A percentile compares a stretch with the other conserved stretches of the same genome.
Evolutionary conservation across 129 eudicot genomes (phyloP).

Genomic region (Heracleum sosnowskyi): DNA sequence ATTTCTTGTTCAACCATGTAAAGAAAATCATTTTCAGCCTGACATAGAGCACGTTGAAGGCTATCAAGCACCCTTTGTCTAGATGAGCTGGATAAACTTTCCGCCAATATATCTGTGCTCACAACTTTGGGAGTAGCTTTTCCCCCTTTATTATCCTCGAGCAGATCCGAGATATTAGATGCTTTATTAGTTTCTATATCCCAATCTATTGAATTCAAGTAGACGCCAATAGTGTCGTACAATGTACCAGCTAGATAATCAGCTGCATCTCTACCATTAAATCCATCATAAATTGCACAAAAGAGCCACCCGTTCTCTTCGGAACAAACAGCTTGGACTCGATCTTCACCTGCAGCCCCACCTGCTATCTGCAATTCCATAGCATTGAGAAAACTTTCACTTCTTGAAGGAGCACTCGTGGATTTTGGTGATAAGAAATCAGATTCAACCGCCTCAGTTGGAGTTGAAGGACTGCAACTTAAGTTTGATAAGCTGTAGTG

Average conservation of each 20-base stretch:
- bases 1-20: conserved; percentile 96
- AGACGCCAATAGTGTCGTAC: conserved; percentile 59
- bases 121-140: not conserved
- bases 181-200: conserved; percentile 33
- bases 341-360: conserved; percentile 97
- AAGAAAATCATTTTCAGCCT: conserved; percentile 77
- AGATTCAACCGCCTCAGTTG: conserved; percentile 40
- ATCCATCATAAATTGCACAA: conserved; percentile 86
- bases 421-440: conserved; percentile 53
- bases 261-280: conserved; percentile 96
- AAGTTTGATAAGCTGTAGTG: conserved; percentile 65
- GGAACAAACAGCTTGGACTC: conserved; percentile 94
- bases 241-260: conserved; percentile 91
- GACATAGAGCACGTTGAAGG: conserved; percentile 68
- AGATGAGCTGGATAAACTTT: conserved; percentile 16
- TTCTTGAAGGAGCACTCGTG: conserved; percentile 57
- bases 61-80: conserved; percentile 60
- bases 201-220: conserved; percentile 61
- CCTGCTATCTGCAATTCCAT: conserved; percentile 88
- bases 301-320: conserved; percentile 96
- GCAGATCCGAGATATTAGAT: conserved; percentile 7
- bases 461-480: conserved; percentile 80
- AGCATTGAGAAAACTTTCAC: conserved; percentile 70
- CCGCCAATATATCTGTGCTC: not conserved
- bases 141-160: conserved; percentile 7